Evolutionary conservation across 2,329 filamentous ascomycete species (phyloP).

Genomic region (Fusarium albidum): DNA sequence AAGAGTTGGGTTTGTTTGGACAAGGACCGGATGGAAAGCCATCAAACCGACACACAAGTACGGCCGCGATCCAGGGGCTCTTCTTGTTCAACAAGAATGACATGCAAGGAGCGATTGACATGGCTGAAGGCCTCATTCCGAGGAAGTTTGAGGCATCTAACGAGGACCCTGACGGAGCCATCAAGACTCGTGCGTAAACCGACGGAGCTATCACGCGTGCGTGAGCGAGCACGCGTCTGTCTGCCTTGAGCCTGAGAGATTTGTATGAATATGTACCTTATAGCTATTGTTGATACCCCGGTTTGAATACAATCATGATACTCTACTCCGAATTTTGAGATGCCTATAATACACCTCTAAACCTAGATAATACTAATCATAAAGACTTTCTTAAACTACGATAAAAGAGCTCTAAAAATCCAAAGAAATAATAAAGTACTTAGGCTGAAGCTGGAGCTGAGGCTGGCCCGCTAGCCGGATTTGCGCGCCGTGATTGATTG

Average conservation of each 20-base stretch:
- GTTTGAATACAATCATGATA: slow-evolving; percentile 3
- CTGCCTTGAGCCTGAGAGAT: background rate
- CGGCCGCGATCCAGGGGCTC: slow-evolving; percentile 90
- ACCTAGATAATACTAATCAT: no score
- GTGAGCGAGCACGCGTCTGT: slow-evolving; percentile 41
- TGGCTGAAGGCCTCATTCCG: slow-evolving; percentile 74
- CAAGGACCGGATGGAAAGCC: slow-evolving; percentile 57
- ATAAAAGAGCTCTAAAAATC: no score
- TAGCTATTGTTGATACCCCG: slow-evolving; percentile 30
- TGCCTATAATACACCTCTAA: background rate
- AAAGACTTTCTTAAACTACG: no score
- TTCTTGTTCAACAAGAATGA: slow-evolving; percentile 96
- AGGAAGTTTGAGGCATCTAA: slow-evolving; percentile 61
- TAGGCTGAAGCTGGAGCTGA: slow-evolving; percentile 14
- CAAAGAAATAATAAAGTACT: background rate
- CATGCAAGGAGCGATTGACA: slow-evolving; percentile 84
- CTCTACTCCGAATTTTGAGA: background rate
- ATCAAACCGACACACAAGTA: slow-evolving; percentile 71
- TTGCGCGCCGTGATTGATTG: slow-evolving; percentile 11
- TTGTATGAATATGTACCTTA: slow-evolving; percentile 24
- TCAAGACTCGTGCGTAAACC: slow-evolving; percentile 53
- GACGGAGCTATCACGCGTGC: slow-evolving; percentile 53
- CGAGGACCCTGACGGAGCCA: slow-evolving; percentile 46
- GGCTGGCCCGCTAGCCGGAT: slow-evolving; percentile 4
- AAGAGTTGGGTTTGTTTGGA: slow-evolving; percentile 74